Evolutionary conservation across 352 stramenopile species (phyloP), one percentile per base, ranked within the genome.

Genomic region (Phytophthora multivora): DNA sequence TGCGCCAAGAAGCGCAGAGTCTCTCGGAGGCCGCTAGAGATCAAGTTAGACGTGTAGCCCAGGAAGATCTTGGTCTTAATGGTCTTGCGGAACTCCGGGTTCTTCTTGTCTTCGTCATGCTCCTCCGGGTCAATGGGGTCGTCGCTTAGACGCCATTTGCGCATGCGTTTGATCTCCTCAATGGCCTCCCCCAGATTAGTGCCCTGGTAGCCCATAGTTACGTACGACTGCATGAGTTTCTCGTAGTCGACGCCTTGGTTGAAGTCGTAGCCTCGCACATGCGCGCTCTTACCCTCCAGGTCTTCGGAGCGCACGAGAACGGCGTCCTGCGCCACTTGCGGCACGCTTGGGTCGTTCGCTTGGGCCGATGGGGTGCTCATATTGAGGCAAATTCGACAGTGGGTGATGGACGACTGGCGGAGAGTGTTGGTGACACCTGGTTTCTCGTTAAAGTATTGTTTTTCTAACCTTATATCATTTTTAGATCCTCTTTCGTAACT

Each of bases 11-110:
- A 99, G 31, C 91, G 90, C 57, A 99, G 90, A 7, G 98, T 96
- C 77, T 99, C 98, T 51, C 98, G 88, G 45, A 99, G 77, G 6
- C 98, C 98, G 57, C 86, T 99, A 4, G 96, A 99, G 60, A 99
- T 99, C 73, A 99, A 90, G 85, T 99, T 99, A 33, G 91, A 99
- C 38, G 98, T 99, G 83, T 99, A 99, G 5, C 87, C 91, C 21
- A 99, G 80, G 77, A 99, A 99, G 59, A 99, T 99, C n/a, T 93
- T 98, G 75, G 84, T 97, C 71, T 98, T 98, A 43, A 95, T 77
- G 4, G 71, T 83, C 19, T 84, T 86, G 40, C 92, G 91, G 62
- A 86, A 92, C 50, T 68, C 73, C 4, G 80, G 73, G 51, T 96
- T 86, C 39, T 83, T 80, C 41, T 97, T 76, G 42, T 90, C 72